A percentile compares a stretch with the other conserved stretches of the same genome.
Conservation (phyloP, 257 asterid genomes). For the Fraxinus americana region DNA sequence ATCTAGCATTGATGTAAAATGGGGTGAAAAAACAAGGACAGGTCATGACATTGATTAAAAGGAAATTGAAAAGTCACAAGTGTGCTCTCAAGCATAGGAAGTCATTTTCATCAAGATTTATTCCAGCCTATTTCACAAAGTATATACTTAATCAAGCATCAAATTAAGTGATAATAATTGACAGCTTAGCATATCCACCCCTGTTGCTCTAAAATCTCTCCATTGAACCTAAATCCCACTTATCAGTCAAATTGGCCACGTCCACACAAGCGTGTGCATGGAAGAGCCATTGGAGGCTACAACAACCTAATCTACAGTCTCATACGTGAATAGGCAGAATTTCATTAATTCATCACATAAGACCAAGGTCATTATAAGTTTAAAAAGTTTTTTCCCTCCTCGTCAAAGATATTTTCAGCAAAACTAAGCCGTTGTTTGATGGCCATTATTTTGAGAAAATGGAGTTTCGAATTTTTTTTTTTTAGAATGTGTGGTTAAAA, state of each 20-base stretch:
- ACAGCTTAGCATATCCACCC: background rate
- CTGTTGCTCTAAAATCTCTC: background rate
- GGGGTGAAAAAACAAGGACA: background rate
- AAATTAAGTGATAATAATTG: background rate
- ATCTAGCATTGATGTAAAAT: background rate
- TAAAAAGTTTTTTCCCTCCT: background rate
- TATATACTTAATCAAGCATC: background rate
- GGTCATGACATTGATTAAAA: background rate
- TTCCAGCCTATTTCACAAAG: background rate
- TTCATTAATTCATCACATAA: too few relatives aligned
- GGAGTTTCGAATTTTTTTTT: too few relatives aligned
- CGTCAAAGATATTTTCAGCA: background rate
- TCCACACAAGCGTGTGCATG: too few relatives aligned
- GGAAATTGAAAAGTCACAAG: background rate
- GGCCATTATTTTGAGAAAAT: too few relatives aligned
- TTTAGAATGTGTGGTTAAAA: too few relatives aligned
- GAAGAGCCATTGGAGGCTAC: too few relatives aligned
- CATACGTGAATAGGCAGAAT: too few relatives aligned
- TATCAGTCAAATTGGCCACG: background rate
- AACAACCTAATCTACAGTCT: too few relatives aligned
- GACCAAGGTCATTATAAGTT: too few relatives aligned
- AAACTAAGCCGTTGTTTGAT: background rate
- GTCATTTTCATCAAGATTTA: background rate
- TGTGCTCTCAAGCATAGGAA: background rate
- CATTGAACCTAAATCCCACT: background rate